A percentile compares a stretch with the other conserved stretches of the same genome.
phyloP scores from a whole-genome alignment of 495 filamentous ascomycete species.

The Hypoxylon crocopeplum region DNA sequence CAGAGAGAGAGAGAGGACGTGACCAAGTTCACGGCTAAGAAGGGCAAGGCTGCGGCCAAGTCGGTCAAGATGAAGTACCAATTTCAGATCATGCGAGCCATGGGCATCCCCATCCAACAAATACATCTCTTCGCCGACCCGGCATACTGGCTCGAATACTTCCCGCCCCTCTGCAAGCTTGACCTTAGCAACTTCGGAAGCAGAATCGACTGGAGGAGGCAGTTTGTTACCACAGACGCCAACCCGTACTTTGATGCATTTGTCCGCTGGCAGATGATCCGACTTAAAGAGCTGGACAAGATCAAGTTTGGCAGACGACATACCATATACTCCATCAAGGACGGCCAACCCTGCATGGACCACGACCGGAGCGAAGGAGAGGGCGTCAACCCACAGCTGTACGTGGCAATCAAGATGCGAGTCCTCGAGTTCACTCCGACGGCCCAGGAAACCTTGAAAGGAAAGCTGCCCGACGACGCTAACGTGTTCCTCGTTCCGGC shows the following conservation, averaged over 20 bases:
- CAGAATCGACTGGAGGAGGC: conserved; percentile 89
- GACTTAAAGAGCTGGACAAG: conserved; percentile 85
- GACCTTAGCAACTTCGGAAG: conserved; percentile 86
- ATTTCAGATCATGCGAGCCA: conserved; percentile 67
- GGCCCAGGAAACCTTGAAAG: conserved; percentile 69
- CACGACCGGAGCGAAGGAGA: conserved; percentile 94
- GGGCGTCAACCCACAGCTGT: conserved; percentile 88
- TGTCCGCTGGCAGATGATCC: conserved; percentile 97
- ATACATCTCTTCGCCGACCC: conserved; percentile 93
- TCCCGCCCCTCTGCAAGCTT: conserved; percentile 80
- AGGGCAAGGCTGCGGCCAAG: conserved; percentile 93
- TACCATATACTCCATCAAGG: conserved; percentile 94
- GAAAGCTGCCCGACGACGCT: conserved; percentile 79
- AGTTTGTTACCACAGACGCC: conserved; percentile 93
- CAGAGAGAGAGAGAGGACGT: conserved; percentile 66
- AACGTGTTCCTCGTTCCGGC: conserved; percentile 91
- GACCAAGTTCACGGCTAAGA: conserved; percentile 91
- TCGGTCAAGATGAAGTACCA: conserved; percentile 78
- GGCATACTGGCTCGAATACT: conserved; percentile 84
- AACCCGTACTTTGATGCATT: conserved; percentile 98
- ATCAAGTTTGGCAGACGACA: conserved; percentile 95
- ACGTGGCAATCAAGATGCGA: conserved; percentile 88
- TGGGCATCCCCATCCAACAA: conserved; percentile 82
- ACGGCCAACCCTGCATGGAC: conserved; percentile 97
- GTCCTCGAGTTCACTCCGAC: conserved; percentile 86